Conservation (phyloP, 768 basidiomycete species). For the Porphyrellus cyaneotinctus region DNA sequence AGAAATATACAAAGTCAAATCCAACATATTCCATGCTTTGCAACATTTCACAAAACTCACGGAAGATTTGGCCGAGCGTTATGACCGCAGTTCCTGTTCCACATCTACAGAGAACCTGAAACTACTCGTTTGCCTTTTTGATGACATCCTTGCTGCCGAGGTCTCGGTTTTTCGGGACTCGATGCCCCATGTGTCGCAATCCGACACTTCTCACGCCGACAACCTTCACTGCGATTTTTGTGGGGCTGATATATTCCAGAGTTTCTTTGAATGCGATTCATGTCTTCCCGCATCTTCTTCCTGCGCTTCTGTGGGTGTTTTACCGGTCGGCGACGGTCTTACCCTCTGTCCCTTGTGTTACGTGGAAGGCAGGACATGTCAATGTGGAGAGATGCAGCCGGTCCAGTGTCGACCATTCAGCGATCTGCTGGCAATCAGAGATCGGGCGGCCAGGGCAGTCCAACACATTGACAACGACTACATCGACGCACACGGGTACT, state of each 20-base stretch:
- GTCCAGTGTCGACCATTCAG: slow-evolving; percentile 53
- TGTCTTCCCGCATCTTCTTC: slow-evolving; percentile 37
- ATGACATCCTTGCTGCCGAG: slow-evolving; percentile 42
- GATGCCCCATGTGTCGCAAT: slow-evolving; percentile 30
- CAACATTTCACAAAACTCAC: slow-evolving; percentile 28
- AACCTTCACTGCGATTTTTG: slow-evolving; percentile 71
- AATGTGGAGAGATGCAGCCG: slow-evolving; percentile 57
- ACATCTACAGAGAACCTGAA: slow-evolving; percentile 24
- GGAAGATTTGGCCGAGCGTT: slow-evolving; percentile 6
- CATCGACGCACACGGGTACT: slow-evolving; percentile 3
- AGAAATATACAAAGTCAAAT: slow-evolving; percentile 75
- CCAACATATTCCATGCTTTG: slow-evolving; percentile 55
- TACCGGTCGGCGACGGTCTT: slow-evolving; percentile 40
- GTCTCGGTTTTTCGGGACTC: slow-evolving; percentile 39
- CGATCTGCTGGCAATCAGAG: slow-evolving; percentile 42
- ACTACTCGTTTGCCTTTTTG: slow-evolving; percentile 43
- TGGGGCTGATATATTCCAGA: slow-evolving; percentile 75
- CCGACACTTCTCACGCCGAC: slow-evolving; percentile 18
- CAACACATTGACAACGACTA: slow-evolving; percentile 11
- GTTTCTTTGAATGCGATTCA: slow-evolving; percentile 65
- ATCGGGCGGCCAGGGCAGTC: slow-evolving; percentile 34
- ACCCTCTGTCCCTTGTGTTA: slow-evolving; percentile 70
- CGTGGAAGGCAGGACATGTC: slow-evolving; percentile 72
- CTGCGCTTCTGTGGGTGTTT: slow-evolving; percentile 5
- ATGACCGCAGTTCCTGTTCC: not conserved